Base-by-base conservation (phyloP, 768 basidiomycete species). In the Xerocomus potaroensis region DNA sequence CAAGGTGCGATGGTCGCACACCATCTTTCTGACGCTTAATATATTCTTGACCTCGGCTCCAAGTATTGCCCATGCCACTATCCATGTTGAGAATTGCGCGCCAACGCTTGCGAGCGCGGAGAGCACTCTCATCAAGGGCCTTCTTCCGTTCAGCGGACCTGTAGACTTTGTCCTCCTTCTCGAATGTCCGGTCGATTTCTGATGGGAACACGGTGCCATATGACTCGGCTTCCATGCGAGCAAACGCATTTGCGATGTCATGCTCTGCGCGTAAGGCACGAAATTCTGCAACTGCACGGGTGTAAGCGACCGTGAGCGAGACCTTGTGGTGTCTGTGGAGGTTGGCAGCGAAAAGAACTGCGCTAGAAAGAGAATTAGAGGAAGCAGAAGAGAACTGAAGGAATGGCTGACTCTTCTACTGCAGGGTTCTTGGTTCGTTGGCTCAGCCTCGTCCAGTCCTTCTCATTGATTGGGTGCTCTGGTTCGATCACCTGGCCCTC, bases 241-340 rank as follows among this genome's bases (percentile, higher is more conserved):
- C 94, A 43, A 90, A 80, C 3, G 75, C 72, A 31, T 80, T 82
- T 2, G 89, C 77, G 40, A 91, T 76, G 57, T 91, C 80, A 57
- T 87, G 84, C 65, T 90, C 86, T 29, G 91, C 83, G 31, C 93
- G 84, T 32, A 99, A 76, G 14, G 90, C 73, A 37, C 90, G 87
- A 69, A 93, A 99, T 66, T 98, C 91, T 5, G 81, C 75, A 9
- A 93, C 75, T 23, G 91, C 85, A 10, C 73, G 69, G 2, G 77
- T 74, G 65, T 99, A 99, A 11, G 96, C 95, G 37, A 82, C 68
- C 4, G 87, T 81, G 23, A 96, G 71, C 0, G 89, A 73, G 26
- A 81, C 45, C 7, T 63, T 49, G 61, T 91, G 86, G 48, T 78
- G 52, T 50, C 79, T 67, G 64, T 91, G 79, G 12, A 98, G 73